Conservation (phyloP, 805 yeast species). For the Maudiozyma saulgeensis region DNA sequence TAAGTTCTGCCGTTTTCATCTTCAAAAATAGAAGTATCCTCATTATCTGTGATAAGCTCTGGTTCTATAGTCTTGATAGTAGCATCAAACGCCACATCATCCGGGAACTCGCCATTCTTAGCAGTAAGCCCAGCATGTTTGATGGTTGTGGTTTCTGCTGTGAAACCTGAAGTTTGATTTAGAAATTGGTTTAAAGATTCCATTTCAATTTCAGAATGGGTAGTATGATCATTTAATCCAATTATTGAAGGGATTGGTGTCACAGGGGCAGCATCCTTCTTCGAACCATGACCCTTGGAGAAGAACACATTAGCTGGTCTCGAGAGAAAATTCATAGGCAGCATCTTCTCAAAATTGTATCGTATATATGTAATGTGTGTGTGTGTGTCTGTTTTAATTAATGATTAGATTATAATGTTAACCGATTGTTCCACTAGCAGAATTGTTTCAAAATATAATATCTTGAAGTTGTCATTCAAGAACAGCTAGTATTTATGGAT, state of each 20-base stretch:
- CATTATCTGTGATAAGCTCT: neutral
- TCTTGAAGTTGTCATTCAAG: too few species aligned
- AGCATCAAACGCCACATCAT: neutral
- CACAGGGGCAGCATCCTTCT: neutral
- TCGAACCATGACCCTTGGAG: neutral
- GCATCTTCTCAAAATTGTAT: neutral
- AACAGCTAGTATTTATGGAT: too few species aligned
- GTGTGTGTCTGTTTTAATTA: too few species aligned
- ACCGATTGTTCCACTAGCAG: too few species aligned
- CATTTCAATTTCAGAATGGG: neutral
- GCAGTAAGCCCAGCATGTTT: neutral
- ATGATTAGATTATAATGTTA: too few species aligned
- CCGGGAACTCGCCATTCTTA: neutral
- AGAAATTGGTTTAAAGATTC: neutral
- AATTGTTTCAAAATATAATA: too few species aligned
- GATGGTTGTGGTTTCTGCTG: neutral
- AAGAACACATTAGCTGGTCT: conserved; percentile 1
- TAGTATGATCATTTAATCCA: neutral
- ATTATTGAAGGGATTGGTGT: neutral
- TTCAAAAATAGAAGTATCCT: conserved; percentile 1
- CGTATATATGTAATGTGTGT: neutral
- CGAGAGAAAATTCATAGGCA: conserved; percentile 2
- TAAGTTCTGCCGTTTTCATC: conserved; percentile 23
- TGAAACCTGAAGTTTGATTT: neutral
- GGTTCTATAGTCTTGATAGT: neutral